Percentiles rank a stretch among this genome's conserved stretches.
Conservation (phyloP, 768 basidiomycete species). For the Lentinus tigrinus region DNA sequence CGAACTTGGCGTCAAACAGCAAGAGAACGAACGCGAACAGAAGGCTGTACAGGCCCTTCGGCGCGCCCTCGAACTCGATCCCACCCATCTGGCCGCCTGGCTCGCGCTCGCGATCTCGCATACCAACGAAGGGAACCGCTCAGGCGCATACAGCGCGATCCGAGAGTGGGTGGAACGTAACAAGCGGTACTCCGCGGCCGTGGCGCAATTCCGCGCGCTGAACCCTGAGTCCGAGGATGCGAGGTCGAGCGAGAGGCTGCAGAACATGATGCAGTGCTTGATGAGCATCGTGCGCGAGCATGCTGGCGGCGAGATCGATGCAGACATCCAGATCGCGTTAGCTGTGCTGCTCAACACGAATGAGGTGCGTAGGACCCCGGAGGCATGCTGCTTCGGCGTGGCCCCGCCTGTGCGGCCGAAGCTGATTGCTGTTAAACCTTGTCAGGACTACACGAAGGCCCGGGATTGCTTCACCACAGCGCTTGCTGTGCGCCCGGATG, state of each 20-base stretch:
- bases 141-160: slow-evolving; percentile 76
- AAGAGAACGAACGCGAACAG: slow-evolving; percentile 94
- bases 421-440: not conserved
- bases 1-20: slow-evolving; percentile 92
- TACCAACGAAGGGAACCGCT: slow-evolving; percentile 83
- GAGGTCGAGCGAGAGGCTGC: slow-evolving; percentile 41
- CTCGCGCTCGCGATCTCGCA: slow-evolving; percentile 88
- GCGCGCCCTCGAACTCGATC: slow-evolving; percentile 79
- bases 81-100: slow-evolving; percentile 75
- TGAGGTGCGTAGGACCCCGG: slow-evolving; percentile 54
- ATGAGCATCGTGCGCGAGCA: slow-evolving; percentile 75
- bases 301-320: slow-evolving; percentile 66
- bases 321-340: slow-evolving; percentile 93
- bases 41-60: slow-evolving; percentile 85
- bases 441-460: slow-evolving; percentile 85
- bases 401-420: not conserved
- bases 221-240: slow-evolving; percentile 30
- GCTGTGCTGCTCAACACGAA: slow-evolving; percentile 91
- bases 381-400: not conserved
- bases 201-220: slow-evolving; percentile 38
- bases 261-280: slow-evolving; percentile 67
- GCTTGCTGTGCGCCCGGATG: slow-evolving; percentile 82
- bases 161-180: slow-evolving; percentile 79
- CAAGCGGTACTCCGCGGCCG: slow-evolving; percentile 48
- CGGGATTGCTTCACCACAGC: slow-evolving; percentile 94